Base-by-base conservation (phyloP, 345 rosid genomes). In the Euphorbia pulcherrima region DNA sequence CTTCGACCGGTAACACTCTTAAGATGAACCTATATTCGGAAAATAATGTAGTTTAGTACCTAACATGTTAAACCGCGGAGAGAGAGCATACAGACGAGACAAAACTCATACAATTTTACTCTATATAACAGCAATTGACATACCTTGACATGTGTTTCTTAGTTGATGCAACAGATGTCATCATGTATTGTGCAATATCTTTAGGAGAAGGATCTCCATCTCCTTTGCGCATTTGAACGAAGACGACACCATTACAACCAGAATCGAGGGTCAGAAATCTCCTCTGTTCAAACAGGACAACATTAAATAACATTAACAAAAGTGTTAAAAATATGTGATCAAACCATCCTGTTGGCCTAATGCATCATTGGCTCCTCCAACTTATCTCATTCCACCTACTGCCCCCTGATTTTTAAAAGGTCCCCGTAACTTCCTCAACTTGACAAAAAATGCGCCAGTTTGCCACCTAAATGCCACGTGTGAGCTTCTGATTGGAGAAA, bases 131-230 rank as follows among this genome's bases (percentile, higher is more conserved):
- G 59, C 60, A 70, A 71, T 52, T 47, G 29, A 68, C 46, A 50
- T 74, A 94, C 99, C 99, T 95, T 59, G 99, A 95, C 87, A 92
- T 81, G 75, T 90, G 97, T 35, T 90, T 95, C 79, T 80, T 88
- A 13, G 97, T 87, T 52, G 89, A 83, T 35, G 92, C 92, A 72
- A 84, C 86, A 72, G 96, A 84, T 53, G 83, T 86, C 99, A 94
- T 87, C 78, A 91, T 80, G 76, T 85, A 86, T 68, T 92, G 97
- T 60, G 77, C 97, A 70, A 94, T 84, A 67, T 92, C 93, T 76
- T 80, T 90, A 10, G 99, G 97, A 26, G 87, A 75, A 69, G 92
- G 99, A 59, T 85, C 97, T 64, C 90, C 86, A 64, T 84, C 92
- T 73, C 78, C 79, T 85, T 82, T 88, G 73, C 86, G 87, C 99